A percentile compares a stretch with the other conserved stretches of the same genome.
Conservation (phyloP, 345 rosid species). For the Anastatica hierochuntica region DNA sequence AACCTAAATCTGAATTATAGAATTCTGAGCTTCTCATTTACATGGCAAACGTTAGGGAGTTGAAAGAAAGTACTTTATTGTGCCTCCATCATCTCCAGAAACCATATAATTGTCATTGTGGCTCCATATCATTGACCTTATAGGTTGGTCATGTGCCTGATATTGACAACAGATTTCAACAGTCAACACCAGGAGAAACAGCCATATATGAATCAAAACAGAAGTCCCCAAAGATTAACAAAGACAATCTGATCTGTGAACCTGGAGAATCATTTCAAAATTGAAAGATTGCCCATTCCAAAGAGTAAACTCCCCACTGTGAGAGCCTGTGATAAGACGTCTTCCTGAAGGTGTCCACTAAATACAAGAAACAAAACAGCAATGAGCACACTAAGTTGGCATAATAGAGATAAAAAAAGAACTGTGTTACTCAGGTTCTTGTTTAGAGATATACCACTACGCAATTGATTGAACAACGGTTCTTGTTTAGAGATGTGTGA, state of each 20-base stretch:
- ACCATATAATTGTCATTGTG: slow-evolving; percentile 98
- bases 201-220: not conserved
- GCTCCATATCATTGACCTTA: slow-evolving; percentile 97
- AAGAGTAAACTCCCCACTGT: slow-evolving; percentile 94
- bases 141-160: slow-evolving; percentile 98
- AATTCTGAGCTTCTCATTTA: not conserved
- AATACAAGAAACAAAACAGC: slow-evolving; percentile 25
- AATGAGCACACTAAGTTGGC: not conserved
- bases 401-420: no score
- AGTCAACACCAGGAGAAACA: not conserved
- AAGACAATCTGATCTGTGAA: slow-evolving; percentile 14
- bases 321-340: slow-evolving; percentile 93
- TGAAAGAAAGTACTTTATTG: slow-evolving; percentile 52
- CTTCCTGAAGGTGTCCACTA: slow-evolving; percentile 99
- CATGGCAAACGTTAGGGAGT: not conserved
- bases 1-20: not conserved
- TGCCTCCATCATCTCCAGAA: slow-evolving; percentile 97
- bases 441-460: slow-evolving; percentile 53
- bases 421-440: not conserved
- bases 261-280: slow-evolving; percentile 98
- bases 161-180: slow-evolving; percentile 32
- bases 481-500: slow-evolving; percentile 89
- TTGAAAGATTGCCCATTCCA: slow-evolving; percentile 99
- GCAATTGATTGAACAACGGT: slow-evolving; percentile 86
- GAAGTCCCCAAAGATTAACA: not conserved